A percentile compares a stretch with the other conserved stretches of the same genome.
Conservation (phyloP, 163 green algal genomes). For the Chlamydomonas reinhardtii region DNA sequence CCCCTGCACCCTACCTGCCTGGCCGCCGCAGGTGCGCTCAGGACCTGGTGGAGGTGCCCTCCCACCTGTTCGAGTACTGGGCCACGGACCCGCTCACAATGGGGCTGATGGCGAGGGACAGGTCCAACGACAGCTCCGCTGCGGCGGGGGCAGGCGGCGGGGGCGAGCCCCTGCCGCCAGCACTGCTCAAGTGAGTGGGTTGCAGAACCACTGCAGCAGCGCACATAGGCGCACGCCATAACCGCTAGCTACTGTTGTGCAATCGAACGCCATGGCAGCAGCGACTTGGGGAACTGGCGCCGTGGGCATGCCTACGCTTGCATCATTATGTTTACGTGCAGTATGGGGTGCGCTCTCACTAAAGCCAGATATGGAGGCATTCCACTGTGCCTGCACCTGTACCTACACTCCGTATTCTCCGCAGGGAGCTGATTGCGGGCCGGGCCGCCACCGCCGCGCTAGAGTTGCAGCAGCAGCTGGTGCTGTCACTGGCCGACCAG, state of each 20-base stretch:
- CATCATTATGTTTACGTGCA: too few species aligned
- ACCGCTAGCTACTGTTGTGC: too few species aligned
- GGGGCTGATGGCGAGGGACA: slow-evolving; percentile 67
- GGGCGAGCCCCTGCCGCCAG: slow-evolving; percentile 58
- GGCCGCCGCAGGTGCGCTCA: slow-evolving; percentile 68
- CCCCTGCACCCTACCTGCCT: neutral
- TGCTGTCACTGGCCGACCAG: slow-evolving; percentile 66
- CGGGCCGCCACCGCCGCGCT: slow-evolving; percentile 61
- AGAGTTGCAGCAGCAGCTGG: slow-evolving; percentile 76
- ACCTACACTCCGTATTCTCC: too few species aligned
- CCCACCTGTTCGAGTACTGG: slow-evolving; percentile 91
- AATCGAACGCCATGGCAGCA: too few species aligned
- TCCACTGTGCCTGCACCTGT: too few species aligned
- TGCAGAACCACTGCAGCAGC: neutral
- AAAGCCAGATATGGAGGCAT: too few species aligned
- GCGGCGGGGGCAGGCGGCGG: neutral
- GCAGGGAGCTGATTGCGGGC: slow-evolving; percentile 20
- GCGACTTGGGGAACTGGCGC: too few species aligned
- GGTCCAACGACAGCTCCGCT: neutral
- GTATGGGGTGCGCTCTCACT: neutral
- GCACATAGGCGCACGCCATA: too few species aligned
- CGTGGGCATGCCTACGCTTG: too few species aligned
- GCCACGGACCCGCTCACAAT: slow-evolving; percentile 71
- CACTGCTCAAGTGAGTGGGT: slow-evolving; percentile 26
- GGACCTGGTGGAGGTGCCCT: slow-evolving; percentile 93